phyloP scores from a whole-genome alignment of 257 asterid species.

The Solanum sitiens region DNA sequence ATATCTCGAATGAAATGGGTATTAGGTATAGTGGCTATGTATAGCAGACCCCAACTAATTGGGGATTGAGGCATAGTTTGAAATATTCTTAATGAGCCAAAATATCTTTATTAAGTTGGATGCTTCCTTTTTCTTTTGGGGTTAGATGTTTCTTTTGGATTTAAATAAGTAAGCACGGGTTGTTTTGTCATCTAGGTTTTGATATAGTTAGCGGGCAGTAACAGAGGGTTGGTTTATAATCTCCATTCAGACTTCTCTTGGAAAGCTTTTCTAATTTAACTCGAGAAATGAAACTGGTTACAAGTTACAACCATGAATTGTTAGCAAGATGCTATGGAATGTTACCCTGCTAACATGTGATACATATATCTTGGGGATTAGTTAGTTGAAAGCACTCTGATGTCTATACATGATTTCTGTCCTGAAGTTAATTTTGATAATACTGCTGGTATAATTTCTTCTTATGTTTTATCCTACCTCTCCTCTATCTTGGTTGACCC shows the following conservation, averaged over 20 bases:
- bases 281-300: not conserved
- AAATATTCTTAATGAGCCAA: not conserved
- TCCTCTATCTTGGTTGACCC: not conserved
- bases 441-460: not conserved
- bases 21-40: not conserved
- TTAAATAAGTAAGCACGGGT: not conserved
- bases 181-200: not conserved
- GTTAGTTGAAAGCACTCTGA: not conserved
- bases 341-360: not conserved
- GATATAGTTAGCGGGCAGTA: not conserved
- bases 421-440: not conserved
- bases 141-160: not conserved
- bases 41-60: not conserved
- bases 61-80: not conserved
- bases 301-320: not conserved
- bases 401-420: not conserved
- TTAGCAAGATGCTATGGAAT: not conserved
- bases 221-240: not conserved
- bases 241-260: not conserved
- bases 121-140: not conserved
- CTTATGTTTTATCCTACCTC: not conserved
- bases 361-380: not conserved
- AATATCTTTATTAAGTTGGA: not conserved
- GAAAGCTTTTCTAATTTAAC: not conserved
- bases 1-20: not conserved